Conservation (phyloP, 805 yeast genomes). For the Kodamaea nitidulidarum region DNA sequence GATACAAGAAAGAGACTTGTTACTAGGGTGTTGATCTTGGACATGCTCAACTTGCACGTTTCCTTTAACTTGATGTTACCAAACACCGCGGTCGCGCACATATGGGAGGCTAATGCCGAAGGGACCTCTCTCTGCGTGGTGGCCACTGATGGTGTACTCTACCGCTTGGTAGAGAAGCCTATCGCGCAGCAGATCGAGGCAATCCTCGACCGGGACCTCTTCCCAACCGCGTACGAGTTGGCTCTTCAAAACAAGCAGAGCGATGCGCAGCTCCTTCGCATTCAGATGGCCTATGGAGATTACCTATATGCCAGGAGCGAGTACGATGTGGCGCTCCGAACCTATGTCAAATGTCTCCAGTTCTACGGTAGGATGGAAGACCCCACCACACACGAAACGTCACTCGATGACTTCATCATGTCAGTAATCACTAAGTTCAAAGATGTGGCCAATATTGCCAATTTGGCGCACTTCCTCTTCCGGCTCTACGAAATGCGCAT, state of each 20-base stretch:
- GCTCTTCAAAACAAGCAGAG: constrained; percentile 42
- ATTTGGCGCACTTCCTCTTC: constrained; percentile 60
- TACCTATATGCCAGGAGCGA: constrained; percentile 63
- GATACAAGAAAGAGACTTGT: constrained; percentile 26
- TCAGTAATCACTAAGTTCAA: constrained; percentile 75
- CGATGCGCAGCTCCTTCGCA: constrained; percentile 25
- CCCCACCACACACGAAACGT: no score
- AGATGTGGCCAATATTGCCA: constrained; percentile 67
- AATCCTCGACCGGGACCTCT: constrained; percentile 66
- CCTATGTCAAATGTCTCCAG: constrained; percentile 52
- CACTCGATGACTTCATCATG: constrained; percentile 46
- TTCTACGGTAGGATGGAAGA: constrained; percentile 12
- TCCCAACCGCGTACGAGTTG: constrained; percentile 65
- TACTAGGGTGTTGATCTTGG: constrained; percentile 62
- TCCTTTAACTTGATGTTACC: constrained; percentile 69
- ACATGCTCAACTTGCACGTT: constrained; percentile 63
- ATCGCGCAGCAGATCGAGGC: constrained; percentile 65
- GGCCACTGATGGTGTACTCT: constrained; percentile 72
- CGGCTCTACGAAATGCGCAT: constrained; percentile 49
- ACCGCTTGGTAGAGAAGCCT: constrained; percentile 62
- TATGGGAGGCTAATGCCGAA: constrained; percentile 15
- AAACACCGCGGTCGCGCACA: constrained; percentile 51
- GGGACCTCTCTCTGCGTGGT: constrained; percentile 31
- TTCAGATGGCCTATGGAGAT: constrained; percentile 58
- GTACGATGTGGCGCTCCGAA: constrained; percentile 65